Evolutionary conservation across 257 asterid genomes (phyloP).

Genomic region (Solanum virginianum): DNA sequence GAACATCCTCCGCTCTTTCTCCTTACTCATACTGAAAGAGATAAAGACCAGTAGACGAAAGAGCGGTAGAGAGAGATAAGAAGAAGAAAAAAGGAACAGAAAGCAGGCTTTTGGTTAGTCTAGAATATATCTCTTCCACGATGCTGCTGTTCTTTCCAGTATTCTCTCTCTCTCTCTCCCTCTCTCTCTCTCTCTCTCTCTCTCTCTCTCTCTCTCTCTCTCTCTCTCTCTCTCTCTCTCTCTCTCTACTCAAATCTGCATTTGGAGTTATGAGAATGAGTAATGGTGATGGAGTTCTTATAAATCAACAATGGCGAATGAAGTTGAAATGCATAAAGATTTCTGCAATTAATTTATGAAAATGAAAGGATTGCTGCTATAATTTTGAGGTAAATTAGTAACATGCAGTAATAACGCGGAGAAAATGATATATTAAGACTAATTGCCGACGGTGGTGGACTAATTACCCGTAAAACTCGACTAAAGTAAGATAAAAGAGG

Average conservation of each 20-base stretch:
- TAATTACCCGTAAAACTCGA: neutral
- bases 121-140: neutral
- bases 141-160: neutral
- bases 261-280: neutral
- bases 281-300: neutral
- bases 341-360: neutral
- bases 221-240: neutral
- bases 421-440: neutral
- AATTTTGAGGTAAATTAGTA: neutral
- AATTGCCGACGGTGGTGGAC: neutral
- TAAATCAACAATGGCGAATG: neutral
- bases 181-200: too few species aligned
- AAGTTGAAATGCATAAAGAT: neutral
- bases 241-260: neutral
- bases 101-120: neutral
- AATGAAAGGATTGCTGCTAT: neutral
- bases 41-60: neutral
- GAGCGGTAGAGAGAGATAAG: neutral
- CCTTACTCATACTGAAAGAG: neutral
- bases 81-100: neutral
- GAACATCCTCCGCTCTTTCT: constrained; percentile 18
- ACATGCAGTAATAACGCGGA: neutral
- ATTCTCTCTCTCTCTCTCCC: neutral
- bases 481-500: neutral
- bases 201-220: neutral